A percentile compares a stretch with the other conserved stretches of the same genome.
Evolutionary conservation across 2,329 filamentous ascomycete species (phyloP).

Genomic region (Aureobasidium subglaciale): DNA sequence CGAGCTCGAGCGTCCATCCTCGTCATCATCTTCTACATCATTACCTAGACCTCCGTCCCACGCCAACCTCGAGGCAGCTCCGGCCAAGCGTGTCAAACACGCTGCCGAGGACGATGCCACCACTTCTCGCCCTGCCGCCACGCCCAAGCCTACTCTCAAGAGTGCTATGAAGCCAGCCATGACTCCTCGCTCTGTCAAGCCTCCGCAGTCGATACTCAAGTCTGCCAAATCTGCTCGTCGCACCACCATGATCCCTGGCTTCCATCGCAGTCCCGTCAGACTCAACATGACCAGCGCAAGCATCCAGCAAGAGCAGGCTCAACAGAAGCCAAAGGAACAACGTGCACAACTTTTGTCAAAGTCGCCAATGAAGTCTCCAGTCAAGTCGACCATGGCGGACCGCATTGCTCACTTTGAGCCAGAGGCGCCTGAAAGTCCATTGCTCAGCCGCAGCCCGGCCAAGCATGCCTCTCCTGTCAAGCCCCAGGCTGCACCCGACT

Average conservation of each 20-base stretch:
- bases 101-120: slow-evolving; percentile 61
- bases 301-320: slow-evolving; percentile 8
- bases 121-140: slow-evolving; percentile 49
- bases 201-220: slow-evolving; percentile 27
- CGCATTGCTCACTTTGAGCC: slow-evolving; percentile 10
- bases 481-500: background rate
- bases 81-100: slow-evolving; percentile 62
- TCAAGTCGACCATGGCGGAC: slow-evolving; percentile 16
- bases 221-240: slow-evolving; percentile 28
- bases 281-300: slow-evolving; percentile 10
- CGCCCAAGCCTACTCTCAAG: slow-evolving; percentile 36
- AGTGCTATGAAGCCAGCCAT: background rate
- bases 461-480: slow-evolving; percentile 20
- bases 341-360: slow-evolving; percentile 4
- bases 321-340: background rate
- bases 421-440: slow-evolving; percentile 18
- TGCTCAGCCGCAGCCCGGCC: slow-evolving; percentile 25
- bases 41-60: slow-evolving; percentile 27
- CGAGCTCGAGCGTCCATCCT: slow-evolving; percentile 48
- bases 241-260: slow-evolving; percentile 22
- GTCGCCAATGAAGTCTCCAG: slow-evolving; percentile 17
- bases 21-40: slow-evolving; percentile 17
- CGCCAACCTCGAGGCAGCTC: slow-evolving; percentile 25
- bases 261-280: slow-evolving; percentile 23
- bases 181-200: background rate